Conservation (phyloP, 2,329 filamentous ascomycete genomes). For the Samsoniella hepiali region DNA sequence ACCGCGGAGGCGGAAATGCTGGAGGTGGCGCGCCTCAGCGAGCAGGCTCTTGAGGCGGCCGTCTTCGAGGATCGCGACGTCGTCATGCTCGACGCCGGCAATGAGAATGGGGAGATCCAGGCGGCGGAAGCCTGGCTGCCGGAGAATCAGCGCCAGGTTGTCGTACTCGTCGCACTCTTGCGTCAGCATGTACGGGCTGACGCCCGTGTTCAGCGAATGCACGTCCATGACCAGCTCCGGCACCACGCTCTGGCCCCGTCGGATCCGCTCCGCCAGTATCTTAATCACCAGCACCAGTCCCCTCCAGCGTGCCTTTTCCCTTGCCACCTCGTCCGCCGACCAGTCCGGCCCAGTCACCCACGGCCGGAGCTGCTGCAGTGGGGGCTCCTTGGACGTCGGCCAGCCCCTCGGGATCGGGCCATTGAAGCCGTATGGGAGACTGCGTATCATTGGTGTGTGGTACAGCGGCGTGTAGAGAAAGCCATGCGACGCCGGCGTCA, state of each 20-base stretch:
- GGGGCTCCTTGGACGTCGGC: not conserved
- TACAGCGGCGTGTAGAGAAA: slow-evolving; percentile 35
- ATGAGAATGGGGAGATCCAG: slow-evolving; percentile 3
- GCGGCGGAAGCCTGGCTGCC: not conserved
- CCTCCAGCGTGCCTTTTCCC: slow-evolving; percentile 26
- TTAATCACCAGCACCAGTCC: slow-evolving; percentile 31
- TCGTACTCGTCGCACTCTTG: slow-evolving; percentile 26
- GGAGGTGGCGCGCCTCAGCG: slow-evolving; percentile 20
- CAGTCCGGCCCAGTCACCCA: not conserved
- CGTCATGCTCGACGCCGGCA: not conserved
- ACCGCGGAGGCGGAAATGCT: slow-evolving; percentile 24
- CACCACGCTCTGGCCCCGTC: slow-evolving; percentile 25
- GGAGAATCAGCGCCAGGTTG: slow-evolving; percentile 22
- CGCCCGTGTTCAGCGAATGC: slow-evolving; percentile 28
- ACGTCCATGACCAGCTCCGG: slow-evolving; percentile 35
- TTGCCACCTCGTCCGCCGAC: not conserved
- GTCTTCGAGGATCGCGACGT: not conserved
- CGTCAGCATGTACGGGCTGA: slow-evolving; percentile 33
- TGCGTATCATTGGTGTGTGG: slow-evolving; percentile 13
- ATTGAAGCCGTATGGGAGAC: slow-evolving; percentile 7
- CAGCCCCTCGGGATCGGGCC: slow-evolving; percentile 7
- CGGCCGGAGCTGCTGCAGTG: too few relatives aligned
- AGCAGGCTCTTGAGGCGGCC: slow-evolving; percentile 22
- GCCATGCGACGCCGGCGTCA: slow-evolving; percentile 41
- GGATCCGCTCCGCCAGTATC: slow-evolving; percentile 25